Evolutionary conservation across 2,329 filamentous ascomycete genomes (phyloP).

Genomic region (Pestalotiopsis sp.): DNA sequence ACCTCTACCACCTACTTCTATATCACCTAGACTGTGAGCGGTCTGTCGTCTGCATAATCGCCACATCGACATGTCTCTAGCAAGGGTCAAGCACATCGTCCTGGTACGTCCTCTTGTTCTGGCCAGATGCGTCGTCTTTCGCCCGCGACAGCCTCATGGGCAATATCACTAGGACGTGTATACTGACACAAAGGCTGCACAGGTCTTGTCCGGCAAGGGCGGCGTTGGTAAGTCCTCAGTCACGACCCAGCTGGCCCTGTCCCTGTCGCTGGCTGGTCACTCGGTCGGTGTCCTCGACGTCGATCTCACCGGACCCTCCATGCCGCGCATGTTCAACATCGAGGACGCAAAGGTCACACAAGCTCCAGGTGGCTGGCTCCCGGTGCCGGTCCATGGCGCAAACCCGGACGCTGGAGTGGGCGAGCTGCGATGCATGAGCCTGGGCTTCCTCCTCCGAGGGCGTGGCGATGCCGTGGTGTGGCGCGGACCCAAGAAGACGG

Average conservation of each 20-base stretch:
- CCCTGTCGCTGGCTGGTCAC: slow-evolving; percentile 81
- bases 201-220: slow-evolving; percentile 93
- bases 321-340: slow-evolving; percentile 90
- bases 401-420: slow-evolving; percentile 56
- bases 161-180: too few species aligned
- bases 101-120: slow-evolving; percentile 55
- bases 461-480: slow-evolving; percentile 93
- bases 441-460: slow-evolving; percentile 84
- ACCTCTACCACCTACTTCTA: not conserved
- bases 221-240: slow-evolving; percentile 97
- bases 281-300: slow-evolving; percentile 95
- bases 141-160: too few species aligned
- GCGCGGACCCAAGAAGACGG: slow-evolving; percentile 97
- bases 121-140: too few species aligned
- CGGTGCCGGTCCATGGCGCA: slow-evolving; percentile 77
- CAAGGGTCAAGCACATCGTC: slow-evolving; percentile 76
- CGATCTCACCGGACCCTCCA: slow-evolving; percentile 94
- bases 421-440: slow-evolving; percentile 81
- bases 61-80: slow-evolving; percentile 58
- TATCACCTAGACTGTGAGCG: not conserved
- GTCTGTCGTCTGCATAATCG: not conserved
- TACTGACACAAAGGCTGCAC: not conserved
- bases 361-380: slow-evolving; percentile 88
- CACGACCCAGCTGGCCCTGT: slow-evolving; percentile 93
- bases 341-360: slow-evolving; percentile 90